Evolutionary conservation across 805 yeast species (phyloP).

Genomic region (Yarrowia deformans): DNA sequence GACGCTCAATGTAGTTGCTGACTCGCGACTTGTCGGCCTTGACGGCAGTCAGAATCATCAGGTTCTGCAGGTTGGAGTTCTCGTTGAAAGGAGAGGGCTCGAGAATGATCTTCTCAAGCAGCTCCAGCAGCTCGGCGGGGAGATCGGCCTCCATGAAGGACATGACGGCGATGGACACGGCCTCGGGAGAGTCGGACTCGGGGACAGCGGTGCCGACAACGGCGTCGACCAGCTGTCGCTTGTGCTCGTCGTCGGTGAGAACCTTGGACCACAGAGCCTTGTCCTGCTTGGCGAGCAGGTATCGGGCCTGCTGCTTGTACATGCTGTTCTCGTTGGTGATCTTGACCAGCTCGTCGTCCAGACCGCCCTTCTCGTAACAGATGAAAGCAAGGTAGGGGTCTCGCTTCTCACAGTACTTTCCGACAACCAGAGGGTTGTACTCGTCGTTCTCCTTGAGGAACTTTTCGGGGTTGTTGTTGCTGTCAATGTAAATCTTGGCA

Average conservation of each 20-base stretch:
- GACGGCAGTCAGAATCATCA: conserved; percentile 91
- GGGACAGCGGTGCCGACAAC: conserved; percentile 96
- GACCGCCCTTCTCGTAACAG: conserved; percentile 94
- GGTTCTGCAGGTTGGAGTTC: conserved; percentile 92
- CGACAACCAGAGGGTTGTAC: conserved; percentile 94
- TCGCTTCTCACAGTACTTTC: conserved; percentile 98
- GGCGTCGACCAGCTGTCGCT: conserved; percentile 92
- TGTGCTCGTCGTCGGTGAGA: conserved; percentile 77
- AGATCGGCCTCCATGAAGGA: conserved; percentile 95
- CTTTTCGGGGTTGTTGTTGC: conserved; percentile 96
- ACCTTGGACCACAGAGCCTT: conserved; percentile 82
- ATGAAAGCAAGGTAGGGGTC: conserved; percentile 98
- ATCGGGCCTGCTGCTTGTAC: conserved; percentile 99
- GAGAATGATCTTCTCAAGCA: conserved; percentile 91
- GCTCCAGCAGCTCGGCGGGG: conserved; percentile 90
- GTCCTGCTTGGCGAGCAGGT: conserved; percentile 88
- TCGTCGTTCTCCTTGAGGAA: conserved; percentile 88
- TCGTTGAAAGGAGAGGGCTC: conserved; percentile 98
- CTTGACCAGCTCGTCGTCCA: conserved; percentile 85
- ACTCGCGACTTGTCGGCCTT: conserved; percentile 93
- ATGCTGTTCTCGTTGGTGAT: conserved; percentile 96
- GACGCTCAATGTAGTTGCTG: conserved; percentile 79
- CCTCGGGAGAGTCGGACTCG: conserved; percentile 90
- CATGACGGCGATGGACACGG: conserved; percentile 90
- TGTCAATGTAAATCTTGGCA: conserved; percentile 97